Evolutionary conservation across 805 yeast species (phyloP), one percentile per base, ranked within the genome.

Genomic region (Scheffersomyces spartinae): DNA sequence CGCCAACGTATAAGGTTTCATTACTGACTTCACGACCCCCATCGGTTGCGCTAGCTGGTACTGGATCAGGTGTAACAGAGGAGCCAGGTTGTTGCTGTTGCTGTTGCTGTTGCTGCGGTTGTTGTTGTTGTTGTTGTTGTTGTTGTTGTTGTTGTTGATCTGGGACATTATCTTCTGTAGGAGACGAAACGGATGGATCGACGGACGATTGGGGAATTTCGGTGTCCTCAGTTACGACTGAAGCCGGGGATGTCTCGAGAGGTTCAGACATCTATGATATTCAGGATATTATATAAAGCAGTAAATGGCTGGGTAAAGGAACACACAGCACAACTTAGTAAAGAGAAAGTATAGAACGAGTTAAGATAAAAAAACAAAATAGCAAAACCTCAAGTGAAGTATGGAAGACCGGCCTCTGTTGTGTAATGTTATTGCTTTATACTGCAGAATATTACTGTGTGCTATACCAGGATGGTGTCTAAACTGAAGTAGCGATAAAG

Each of bases 21-120:
- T 71, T 68, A 18, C 85, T 75, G 6, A 78, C 65, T 42, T 80
- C 88, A 40, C 94, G 70, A 17, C 94, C 94, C 27, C 94, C 94
- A 28, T 74, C 72, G 12, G 68, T 49, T 9, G 88, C 91, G 33
- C 69, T 63, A n/a, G 86, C 86, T 6, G 78, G 78, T 12, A 55
- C 43, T 10, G 31, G 20, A 6, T 39, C 36, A 21, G 13, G 11
- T 9, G n/a, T n/a, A n/a, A n/a, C n/a, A n/a, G n/a, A n/a, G n/a
- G 23, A 6, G 15, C 16, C 23, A 7, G 16, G 29, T 7, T 16
- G 18, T 26, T 26, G 26, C 13, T 5, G 19, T 11, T 13, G 14
- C 6, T 23, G 18, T 14, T 20, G 21, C 15, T 20, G 32, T 9
- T 11, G 24, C n/a, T 12, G 11, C 15, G 7, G 16, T 38, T 20